Base-by-base conservation (phyloP, 2,329 filamentous ascomycete genomes). In the Pyricularia grisea region DNA sequence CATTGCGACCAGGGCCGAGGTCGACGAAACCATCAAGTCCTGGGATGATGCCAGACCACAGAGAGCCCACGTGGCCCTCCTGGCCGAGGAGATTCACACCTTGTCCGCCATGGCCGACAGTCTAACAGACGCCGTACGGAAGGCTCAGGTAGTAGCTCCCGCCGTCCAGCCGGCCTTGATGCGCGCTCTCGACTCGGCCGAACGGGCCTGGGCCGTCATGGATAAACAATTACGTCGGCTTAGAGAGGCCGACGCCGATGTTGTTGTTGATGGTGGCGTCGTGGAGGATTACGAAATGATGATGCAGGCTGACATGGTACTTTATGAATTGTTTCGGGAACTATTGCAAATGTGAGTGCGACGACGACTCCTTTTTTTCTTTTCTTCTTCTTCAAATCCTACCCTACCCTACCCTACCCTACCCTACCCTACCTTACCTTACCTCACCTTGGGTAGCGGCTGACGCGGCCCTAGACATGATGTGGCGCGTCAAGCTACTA, bases 251-350 rank as follows among this genome's bases (percentile, higher is more conserved):
- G 25, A 50, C 14, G 25, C 14, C 28, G 50, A 58, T 3, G 9
- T 17, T 55, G n/a, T 27, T 17, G 27, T 61, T 4, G 67, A 68
- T 50, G 27, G 30, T 28, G 58, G 27, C 55, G 68, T 68, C 25
- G 23, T 68, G 20, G 63, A 65, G 33, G 63, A 68, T 58, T 68
- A 68, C 63, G 68, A 68, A 28, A 68, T 42, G 30, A 31, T 65
- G 68, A 27, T 65, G 36, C 64, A 65, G 68, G 33, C 61, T n/a
- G 68, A 65, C 31, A 65, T 68, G 61, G 61, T 42, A 23, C 9
- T 58, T 20, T 68, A n/a, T 58, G 68, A 68, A 27, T 42, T 68
- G 9, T 58, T 68, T n/a, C n/a, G 64, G 14, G 61, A 65, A 20
- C 20, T 68, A 20, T 36, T 68, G 36, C 30, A 60, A n/a, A 23